Evolutionary conservation across 768 basidiomycete species (phyloP).

Genomic region (Xerocomellus amylosporus): DNA sequence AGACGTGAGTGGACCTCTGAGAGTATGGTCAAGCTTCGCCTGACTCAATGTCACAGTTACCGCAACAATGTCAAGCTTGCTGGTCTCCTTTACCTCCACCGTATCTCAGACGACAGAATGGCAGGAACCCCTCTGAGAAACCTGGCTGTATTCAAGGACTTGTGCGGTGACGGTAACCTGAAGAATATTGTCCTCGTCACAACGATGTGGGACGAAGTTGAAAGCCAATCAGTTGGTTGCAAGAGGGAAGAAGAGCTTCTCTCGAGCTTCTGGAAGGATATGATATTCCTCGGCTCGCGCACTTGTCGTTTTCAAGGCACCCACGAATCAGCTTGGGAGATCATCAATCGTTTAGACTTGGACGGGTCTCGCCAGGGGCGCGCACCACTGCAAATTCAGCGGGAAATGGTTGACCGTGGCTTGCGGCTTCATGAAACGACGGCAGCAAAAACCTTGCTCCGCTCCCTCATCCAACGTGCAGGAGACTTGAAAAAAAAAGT

Average conservation of each 20-base stretch:
- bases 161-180: constrained; percentile 10
- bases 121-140: constrained; percentile 11
- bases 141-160: constrained; percentile 4
- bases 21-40: neutral
- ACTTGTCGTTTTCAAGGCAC: constrained; percentile 12
- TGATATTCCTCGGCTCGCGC: constrained; percentile 12
- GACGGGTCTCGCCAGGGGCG: neutral
- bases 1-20: constrained; percentile 8
- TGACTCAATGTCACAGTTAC: constrained; percentile 6
- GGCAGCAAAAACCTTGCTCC: constrained; percentile 16
- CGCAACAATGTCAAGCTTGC: constrained; percentile 7
- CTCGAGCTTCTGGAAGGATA: constrained; percentile 12
- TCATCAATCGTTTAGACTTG: constrained; percentile 7
- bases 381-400: constrained; percentile 12
- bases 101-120: constrained; percentile 12
- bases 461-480: neutral
- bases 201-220: constrained; percentile 19
- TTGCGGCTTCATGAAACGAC: constrained; percentile 9
- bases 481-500: constrained; percentile 5
- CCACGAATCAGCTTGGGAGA: constrained; percentile 10
- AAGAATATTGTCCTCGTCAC: constrained; percentile 20
- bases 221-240: neutral
- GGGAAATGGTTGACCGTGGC: constrained; percentile 16
- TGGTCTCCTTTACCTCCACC: constrained; percentile 15
- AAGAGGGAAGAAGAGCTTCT: constrained; percentile 14